Base-by-base conservation (phyloP, 768 basidiomycete species). In the Lactarius indigo region DNA sequence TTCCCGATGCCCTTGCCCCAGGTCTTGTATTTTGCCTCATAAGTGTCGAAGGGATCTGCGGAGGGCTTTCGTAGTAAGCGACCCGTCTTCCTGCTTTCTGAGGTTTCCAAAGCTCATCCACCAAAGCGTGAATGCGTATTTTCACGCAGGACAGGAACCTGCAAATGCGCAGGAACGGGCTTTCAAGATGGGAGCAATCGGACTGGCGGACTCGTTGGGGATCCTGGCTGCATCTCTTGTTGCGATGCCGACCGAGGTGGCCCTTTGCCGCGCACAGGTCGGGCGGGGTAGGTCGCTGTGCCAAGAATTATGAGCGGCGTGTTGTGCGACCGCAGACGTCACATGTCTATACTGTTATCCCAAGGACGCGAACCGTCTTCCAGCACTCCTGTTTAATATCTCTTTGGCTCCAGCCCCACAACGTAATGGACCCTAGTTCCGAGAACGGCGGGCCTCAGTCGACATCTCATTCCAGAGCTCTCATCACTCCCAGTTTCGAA, bases 1-100 rank as follows among this genome's bases (percentile, higher is more conserved):
- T 91, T 75, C 77, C 79, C 30, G 81, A 79, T 7, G 71, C 76
- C 9, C 75, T 71, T 5, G 70, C 79, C 41, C 85, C 94, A 68
- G 72, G 81, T 18, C 72, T 87, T 26, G 89, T 93, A 3, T 92
- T 94, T 73, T 42, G 85, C 13, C 82, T 97, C 56, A 88, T 99
- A 72, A 87, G 90, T 69, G 67, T 93, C 9, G 96, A 99, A 75
- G 96, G 96, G 3, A 81, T 97, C 54, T 96, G 94, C 69, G 96
- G 96, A 35, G 96, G 96, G 5, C 81, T 90, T 13, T 94, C 93
- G 18, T 98, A 97, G 92, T 93, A 72, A 74, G 91, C 81, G n/a
- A 33, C 59, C 57, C 64, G 57, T 68, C 54, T 9, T 13, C 26
- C 65, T 65, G 35, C 65, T 69, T 55, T 33, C 57, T 1, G 15